These are phyloP conservation scores for Geosmithia putterillii DNA, from an alignment of 2,329 filamentous ascomycete species.

Conservation along the genomic window DNA sequence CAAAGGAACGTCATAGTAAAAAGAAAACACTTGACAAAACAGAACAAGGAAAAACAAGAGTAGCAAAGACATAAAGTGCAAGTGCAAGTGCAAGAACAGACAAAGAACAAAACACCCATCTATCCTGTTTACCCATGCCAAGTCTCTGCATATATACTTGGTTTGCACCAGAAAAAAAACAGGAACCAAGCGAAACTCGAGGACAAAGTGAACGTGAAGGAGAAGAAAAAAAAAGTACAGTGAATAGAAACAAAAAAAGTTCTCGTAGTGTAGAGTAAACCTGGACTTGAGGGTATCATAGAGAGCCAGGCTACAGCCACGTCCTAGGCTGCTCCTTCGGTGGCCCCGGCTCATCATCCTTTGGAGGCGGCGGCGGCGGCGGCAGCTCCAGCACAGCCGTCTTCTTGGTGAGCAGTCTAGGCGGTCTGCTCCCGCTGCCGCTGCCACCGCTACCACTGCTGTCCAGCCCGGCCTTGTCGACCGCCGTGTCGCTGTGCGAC, in stretches of 20 bases:
- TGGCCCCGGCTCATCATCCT: background rate
- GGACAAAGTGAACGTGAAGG: no score
- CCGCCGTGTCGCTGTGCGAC: background rate
- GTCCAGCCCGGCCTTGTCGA: background rate
- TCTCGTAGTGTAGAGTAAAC: background rate
- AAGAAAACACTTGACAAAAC: no score
- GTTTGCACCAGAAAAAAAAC: no score
- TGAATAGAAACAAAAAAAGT: background rate
- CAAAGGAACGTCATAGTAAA: no score
- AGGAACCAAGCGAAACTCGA: no score
- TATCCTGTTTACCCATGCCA: no score
- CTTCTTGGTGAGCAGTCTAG: background rate
- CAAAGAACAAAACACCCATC: no score
- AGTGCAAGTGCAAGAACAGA: no score
- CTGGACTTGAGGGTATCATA: no score
- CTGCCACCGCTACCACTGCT: slow-evolving; percentile 1
- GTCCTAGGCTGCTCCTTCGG: background rate
- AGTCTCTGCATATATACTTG: background rate
- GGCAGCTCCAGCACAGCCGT: background rate
- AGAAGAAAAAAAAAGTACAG: background rate
- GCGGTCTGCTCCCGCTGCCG: background rate
- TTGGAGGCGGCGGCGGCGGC: background rate
- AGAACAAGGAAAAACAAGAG: no score
- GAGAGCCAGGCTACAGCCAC: background rate
- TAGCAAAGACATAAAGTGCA: no score